A percentile compares a stretch with the other conserved stretches of the same genome.
Evolutionary conservation across 2,329 filamentous ascomycete species (phyloP).

Genomic region (Paecilomyces dactylethromorphus): DNA sequence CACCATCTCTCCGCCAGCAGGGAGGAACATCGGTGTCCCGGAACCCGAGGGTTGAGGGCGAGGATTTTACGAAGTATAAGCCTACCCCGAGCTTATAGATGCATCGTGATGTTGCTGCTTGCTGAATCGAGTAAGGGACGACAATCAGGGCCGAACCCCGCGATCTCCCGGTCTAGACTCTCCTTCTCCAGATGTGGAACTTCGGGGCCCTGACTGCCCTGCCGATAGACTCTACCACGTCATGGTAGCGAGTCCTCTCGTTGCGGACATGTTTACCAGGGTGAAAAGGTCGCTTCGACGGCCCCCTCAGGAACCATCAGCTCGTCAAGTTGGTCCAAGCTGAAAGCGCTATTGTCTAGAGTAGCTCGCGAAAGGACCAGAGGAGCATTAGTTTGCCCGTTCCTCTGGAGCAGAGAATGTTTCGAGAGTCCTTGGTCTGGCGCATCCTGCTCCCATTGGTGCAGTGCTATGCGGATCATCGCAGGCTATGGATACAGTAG

Average conservation of each 20-base stretch:
- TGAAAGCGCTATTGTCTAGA: neutral
- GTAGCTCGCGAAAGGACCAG: neutral
- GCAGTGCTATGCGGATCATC: neutral
- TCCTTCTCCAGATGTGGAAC: neutral
- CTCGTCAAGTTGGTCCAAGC: neutral
- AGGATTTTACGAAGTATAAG: neutral
- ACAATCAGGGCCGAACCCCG: neutral
- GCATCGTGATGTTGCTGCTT: neutral
- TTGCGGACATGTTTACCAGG: neutral
- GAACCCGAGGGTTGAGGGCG: neutral
- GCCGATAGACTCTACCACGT: neutral
- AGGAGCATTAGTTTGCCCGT: neutral
- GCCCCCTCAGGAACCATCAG: neutral
- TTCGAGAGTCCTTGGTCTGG: neutral
- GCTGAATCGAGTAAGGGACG: neutral
- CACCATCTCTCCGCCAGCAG: neutral
- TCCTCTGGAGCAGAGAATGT: neutral
- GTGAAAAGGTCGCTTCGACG: neutral
- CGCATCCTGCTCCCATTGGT: neutral
- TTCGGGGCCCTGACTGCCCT: neutral
- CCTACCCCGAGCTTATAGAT: neutral
- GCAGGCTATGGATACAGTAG: neutral
- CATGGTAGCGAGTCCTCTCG: neutral
- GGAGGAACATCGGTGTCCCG: neutral
- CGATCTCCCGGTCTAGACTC: neutral